These are phyloP conservation scores for Ilex paraguariensis DNA, from an alignment of 305 asterid genomes.

Conservation along the genomic window DNA sequence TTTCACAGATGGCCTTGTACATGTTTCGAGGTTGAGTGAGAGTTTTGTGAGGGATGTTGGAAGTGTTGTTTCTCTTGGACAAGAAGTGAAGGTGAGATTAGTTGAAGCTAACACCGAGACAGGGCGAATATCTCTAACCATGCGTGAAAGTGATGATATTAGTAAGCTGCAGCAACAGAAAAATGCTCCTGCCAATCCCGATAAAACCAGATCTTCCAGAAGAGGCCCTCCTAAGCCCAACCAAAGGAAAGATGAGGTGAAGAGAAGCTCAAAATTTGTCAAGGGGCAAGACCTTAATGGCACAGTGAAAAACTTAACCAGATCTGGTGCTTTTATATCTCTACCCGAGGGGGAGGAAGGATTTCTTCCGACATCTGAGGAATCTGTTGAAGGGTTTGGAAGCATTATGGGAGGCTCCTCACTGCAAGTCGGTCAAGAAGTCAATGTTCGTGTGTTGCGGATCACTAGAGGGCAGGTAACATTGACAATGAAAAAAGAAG, in stretches of 20 bases:
- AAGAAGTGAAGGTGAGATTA: conserved; percentile 85
- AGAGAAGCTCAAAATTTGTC: conserved; percentile 59
- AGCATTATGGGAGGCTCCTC: conserved; percentile 69
- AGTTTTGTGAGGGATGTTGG: conserved; percentile 87
- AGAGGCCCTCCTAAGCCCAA: conserved; percentile 43
- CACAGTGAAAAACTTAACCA: conserved; percentile 68
- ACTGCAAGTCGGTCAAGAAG: conserved; percentile 76
- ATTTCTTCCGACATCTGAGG: conserved; percentile 79
- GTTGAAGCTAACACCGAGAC: conserved; percentile 74
- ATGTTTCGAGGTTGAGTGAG: conserved; percentile 82
- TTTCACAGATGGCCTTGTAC: conserved; percentile 93
- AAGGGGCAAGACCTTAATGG: conserved; percentile 88
- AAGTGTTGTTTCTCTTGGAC: conserved; percentile 78
- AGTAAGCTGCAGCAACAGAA: conserved; percentile 41
- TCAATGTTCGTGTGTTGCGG: conserved; percentile 89
- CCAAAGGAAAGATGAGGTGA: conserved; percentile 49
- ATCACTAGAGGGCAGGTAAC: conserved; percentile 75
- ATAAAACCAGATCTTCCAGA: conserved; percentile 61
- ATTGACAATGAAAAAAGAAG: conserved; percentile 91
- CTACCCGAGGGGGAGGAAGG: conserved; percentile 99
- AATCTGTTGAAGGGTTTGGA: conserved; percentile 60
- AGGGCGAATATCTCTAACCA: conserved; percentile 81
- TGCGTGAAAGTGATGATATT: conserved; percentile 68
- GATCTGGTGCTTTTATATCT: conserved; percentile 88
- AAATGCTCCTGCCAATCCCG: conserved; percentile 36